Base-by-base conservation (phyloP, 2,329 filamentous ascomycete species). In the Epichloe festucae region DNA sequence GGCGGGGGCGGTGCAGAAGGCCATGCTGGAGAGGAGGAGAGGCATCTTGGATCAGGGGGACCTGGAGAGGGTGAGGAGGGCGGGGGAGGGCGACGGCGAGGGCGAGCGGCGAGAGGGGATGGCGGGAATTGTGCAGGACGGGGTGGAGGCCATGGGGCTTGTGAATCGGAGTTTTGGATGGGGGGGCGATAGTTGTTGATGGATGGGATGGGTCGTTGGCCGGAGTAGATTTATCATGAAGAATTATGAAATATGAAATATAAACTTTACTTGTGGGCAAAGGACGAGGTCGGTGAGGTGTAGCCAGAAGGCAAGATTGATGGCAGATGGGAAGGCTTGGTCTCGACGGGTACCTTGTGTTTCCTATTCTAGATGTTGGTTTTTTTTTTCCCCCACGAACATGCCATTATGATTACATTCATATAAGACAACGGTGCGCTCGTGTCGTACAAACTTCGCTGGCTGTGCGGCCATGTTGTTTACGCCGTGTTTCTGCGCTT, bases 1-100 rank as follows among this genome's bases (percentile, higher is more conserved):
- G 81, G 73, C 71, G 8, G 69, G 75, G 5, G 74, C 79, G 3
- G 78, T 89, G 49, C 70, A 72, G 53, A 72, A 73, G 44, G 77
- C 83, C 10, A 78, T 82, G 1, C 61, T 84, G 51, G 74, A 77
- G 49, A 73, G 78, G 53, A 73, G 74, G 39, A 73, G 81, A 59
- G 73, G 73, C 3, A 68, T 71, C 21, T 68, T 85, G 15, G 76
- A 76, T 39, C 77, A 80, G 55, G 70, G 12, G 12, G 81, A 85
- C 58, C 70, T 82, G 67, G 71, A 48, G 66, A 73, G 52, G 40
- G 42, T 36, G 60, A 70, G 53, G 12, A 70, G 53, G 12, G 58
- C 60, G 8, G 55, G 53, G 14, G 57, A 58, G 5, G 2, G 17
- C 17, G 17, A 17, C 17, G 59, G 50, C 34, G 57, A 66, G 27